phyloP scores from a whole-genome alignment of 2,329 filamentous ascomycete species.

The Curvularia eragrostidis region DNA sequence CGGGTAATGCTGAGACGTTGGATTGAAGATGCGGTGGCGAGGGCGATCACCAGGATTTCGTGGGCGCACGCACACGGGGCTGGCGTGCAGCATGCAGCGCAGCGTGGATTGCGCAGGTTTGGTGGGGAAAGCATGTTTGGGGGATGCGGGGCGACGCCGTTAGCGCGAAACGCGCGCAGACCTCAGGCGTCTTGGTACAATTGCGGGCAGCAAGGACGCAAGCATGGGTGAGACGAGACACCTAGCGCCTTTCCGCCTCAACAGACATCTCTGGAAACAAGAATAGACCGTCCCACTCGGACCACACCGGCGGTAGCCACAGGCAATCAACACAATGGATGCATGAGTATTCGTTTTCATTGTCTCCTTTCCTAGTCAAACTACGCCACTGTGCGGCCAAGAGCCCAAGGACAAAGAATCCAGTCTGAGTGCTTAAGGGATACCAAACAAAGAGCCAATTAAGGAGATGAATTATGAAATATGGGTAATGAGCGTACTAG shows the following conservation, averaged over 20 bases:
- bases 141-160: constrained; percentile 16
- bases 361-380: constrained; percentile 28
- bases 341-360: constrained; percentile 28
- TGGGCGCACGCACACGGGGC: constrained; percentile 10
- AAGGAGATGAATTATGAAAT: constrained; percentile 29
- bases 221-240: not conserved
- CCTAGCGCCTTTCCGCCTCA: constrained; percentile 7
- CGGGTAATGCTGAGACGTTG: not conserved
- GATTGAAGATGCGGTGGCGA: constrained; percentile 1
- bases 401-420: constrained; percentile 15
- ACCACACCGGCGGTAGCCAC: not conserved
- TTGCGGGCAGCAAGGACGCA: not conserved
- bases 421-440: constrained; percentile 29
- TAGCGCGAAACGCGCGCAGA: constrained; percentile 19
- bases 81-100: constrained; percentile 19
- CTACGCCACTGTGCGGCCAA: constrained; percentile 7
- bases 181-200: constrained; percentile 12
- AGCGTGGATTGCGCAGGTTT: constrained; percentile 9
- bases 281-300: not conserved
- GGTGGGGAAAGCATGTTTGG: constrained; percentile 16
- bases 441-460: constrained; percentile 24
- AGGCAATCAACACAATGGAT: not conserved
- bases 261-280: not conserved
- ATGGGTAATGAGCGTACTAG: constrained; percentile 28
- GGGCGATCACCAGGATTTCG: not conserved